Evolutionary conservation across 1,284 basidiomycete genomes (phyloP).

Genomic region (Moesziomyces aphidis): DNA sequence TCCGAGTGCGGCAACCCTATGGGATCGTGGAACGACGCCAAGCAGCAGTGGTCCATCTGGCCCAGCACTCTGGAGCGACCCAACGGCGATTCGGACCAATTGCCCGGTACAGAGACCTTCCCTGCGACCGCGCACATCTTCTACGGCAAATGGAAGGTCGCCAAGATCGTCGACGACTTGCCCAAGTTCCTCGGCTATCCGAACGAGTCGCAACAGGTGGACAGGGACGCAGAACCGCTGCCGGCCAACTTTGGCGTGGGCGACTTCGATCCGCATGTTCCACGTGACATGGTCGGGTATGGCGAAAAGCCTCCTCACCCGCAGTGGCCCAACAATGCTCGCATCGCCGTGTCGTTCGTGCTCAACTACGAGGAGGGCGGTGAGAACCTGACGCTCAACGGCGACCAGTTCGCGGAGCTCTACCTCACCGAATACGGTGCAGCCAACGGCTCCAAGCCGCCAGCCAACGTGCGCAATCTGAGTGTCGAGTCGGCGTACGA

Average conservation of each 20-base stretch:
- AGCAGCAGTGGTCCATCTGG: constrained; percentile 60
- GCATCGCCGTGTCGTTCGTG: constrained; percentile 68
- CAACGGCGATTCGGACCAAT: constrained; percentile 16
- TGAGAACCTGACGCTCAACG: constrained; percentile 67
- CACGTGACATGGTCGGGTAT: constrained; percentile 66
- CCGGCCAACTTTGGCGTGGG: constrained; percentile 21
- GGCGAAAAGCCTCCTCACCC: constrained; percentile 67
- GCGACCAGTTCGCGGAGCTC: constrained; percentile 60
- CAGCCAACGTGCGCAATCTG: constrained; percentile 61
- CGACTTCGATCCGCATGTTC: constrained; percentile 46
- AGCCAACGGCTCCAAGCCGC: constrained; percentile 37
- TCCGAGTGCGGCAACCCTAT: constrained; percentile 58
- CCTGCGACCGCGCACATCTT: constrained; percentile 35
- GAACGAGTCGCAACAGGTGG: constrained; percentile 38
- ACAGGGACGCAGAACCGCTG: constrained; percentile 24
- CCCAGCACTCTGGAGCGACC: constrained; percentile 47
- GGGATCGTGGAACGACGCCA: constrained; percentile 54
- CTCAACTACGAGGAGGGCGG: constrained; percentile 70
- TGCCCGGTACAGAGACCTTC: constrained; percentile 22
- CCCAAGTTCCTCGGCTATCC: constrained; percentile 41
- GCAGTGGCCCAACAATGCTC: constrained; percentile 68
- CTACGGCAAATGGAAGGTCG: constrained; percentile 41
- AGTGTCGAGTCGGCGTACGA: constrained; percentile 68
- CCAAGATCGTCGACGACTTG: constrained; percentile 29
- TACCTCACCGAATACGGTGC: constrained; percentile 67